Percentiles rank a stretch among this genome's conserved stretches.
Evolutionary conservation across 2,329 filamentous ascomycete genomes (phyloP).

Genomic region (Truncatella angustata): DNA sequence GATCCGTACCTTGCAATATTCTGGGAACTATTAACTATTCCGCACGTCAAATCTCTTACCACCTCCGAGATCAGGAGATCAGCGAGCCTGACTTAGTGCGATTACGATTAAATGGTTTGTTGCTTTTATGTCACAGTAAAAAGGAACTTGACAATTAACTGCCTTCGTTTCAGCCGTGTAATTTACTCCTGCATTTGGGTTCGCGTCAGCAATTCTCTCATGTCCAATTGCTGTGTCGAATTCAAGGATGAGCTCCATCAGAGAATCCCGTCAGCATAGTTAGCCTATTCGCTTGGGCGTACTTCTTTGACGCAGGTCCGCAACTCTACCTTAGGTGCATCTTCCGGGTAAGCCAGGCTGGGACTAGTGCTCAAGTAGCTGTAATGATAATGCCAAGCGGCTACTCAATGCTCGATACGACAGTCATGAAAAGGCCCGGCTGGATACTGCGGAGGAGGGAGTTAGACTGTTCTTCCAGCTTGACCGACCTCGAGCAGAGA

Average conservation of each 20-base stretch:
- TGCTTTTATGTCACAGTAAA: conserved; percentile 1
- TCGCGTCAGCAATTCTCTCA: not conserved
- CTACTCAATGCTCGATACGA: not conserved
- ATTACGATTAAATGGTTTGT: no score
- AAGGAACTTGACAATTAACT: not conserved
- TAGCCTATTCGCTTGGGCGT: conserved; percentile 2
- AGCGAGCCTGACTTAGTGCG: no score
- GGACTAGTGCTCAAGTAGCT: no score
- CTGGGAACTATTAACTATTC: no score
- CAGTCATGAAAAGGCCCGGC: not conserved
- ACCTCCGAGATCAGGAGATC: no score
- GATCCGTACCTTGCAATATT: no score
- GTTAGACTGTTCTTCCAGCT: no score
- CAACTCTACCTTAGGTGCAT: not conserved
- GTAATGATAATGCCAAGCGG: not conserved
- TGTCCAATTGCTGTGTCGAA: not conserved
- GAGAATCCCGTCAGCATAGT: conserved; percentile 1
- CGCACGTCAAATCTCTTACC: no score
- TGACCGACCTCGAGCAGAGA: no score
- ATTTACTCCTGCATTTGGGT: conserved; percentile 6
- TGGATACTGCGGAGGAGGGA: no score
- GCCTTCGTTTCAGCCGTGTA: conserved; percentile 1
- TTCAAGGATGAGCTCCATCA: not conserved
- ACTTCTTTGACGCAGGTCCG: not conserved
- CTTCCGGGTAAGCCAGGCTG: not conserved